phyloP scores from a whole-genome alignment of 2,329 filamentous ascomycete genomes.

The Thielaviopsis ethacetica region DNA sequence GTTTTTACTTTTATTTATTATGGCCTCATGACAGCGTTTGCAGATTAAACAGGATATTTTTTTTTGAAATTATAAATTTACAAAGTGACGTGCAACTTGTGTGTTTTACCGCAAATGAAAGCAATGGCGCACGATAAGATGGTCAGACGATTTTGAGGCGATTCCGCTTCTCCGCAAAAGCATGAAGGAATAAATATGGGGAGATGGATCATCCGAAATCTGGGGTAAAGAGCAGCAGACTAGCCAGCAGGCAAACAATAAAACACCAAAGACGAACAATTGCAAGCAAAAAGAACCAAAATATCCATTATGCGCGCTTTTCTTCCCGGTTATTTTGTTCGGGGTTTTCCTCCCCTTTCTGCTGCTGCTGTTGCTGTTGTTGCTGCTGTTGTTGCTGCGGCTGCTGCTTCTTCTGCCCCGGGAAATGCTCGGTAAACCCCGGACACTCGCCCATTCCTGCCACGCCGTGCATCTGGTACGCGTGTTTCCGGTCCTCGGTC shows the following conservation, averaged over 20 bases:
- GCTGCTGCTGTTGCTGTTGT: neutral
- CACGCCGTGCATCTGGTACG: slow-evolving; percentile 30
- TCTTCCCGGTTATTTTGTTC: no score
- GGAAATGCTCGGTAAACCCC: slow-evolving; percentile 26
- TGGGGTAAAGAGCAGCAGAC: neutral
- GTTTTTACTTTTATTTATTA: neutral
- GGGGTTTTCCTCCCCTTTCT: no score
- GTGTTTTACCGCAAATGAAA: neutral
- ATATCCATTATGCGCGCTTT: neutral
- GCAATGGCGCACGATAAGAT: neutral
- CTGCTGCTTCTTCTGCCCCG: neutral
- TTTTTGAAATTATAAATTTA: neutral
- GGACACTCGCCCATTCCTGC: slow-evolving; percentile 21
- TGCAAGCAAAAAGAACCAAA: neutral
- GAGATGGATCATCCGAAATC: neutral
- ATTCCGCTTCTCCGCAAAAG: neutral
- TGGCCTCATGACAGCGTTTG: neutral
- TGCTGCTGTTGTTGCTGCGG: neutral
- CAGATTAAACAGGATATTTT: neutral
- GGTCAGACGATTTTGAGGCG: neutral
- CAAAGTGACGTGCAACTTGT: neutral
- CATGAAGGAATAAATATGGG: neutral
- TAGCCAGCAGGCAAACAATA: neutral
- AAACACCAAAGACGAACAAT: neutral
- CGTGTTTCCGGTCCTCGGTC: slow-evolving; percentile 36